Base-by-base conservation (phyloP, 2,329 filamentous ascomycete species). In the Cladophialophora exuberans region DNA sequence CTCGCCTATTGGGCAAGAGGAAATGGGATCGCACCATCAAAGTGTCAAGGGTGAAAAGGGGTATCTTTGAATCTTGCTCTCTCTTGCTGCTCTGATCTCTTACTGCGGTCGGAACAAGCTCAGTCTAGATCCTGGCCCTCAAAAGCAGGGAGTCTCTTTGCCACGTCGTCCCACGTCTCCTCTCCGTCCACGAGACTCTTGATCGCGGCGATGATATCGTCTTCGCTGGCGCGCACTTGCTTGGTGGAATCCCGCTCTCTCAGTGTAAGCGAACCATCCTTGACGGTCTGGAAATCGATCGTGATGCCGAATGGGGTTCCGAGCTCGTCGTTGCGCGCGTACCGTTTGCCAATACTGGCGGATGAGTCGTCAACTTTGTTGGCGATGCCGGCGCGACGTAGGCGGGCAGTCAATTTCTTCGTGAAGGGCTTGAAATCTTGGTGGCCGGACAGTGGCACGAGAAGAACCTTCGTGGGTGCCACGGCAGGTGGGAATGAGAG, bases 251-350 rank as follows among this genome's bases (percentile, higher is more conserved):
- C 94, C 61, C 91, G 86, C 72, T 97, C 93, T 69, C 93, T 82
- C 62, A 97, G 83, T 1, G 93, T 97, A 69, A 95, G 83, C 6
- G 88, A 88, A 69, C 84, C 84, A 71, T 97, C 91, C 74, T 96
- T 85, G 64, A 96, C 78, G 43, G 90, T 95, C 79, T 97, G 90
- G 82, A 97, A 97, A 73, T 97, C 93, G 57, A 97, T 84, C 0
- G 93, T 97, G 72, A 97, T 86, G 69, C 91, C 93, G 62, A 97
- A 86, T 6, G 93, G 90, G 39, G 94, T 97, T 67, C 93, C 94
- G 56, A 97, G 83, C 77, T 97, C 93, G 73, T 97, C 93, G 71
- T 97, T 97, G 67, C 94, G 86, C 70, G 88, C 86, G 74, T 96
- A 97, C 50, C 93, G 88, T 81, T 96, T 96, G 71, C 93, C 93